phyloP scores from a whole-genome alignment of 2,329 filamentous ascomycete species.

The Microcera coccophila region DNA sequence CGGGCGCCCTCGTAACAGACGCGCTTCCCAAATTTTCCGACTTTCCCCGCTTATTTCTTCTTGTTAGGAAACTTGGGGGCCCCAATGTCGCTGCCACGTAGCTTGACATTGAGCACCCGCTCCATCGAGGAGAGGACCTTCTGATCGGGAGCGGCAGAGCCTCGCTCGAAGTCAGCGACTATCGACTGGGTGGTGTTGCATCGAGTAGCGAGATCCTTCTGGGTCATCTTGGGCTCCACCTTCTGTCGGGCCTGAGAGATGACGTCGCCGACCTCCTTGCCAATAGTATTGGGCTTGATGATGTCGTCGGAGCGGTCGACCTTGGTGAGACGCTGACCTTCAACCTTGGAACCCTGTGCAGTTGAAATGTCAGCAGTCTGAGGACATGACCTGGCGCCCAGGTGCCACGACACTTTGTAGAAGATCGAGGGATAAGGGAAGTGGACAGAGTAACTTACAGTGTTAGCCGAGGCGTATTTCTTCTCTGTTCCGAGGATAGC shows the following conservation, averaged over 20 bases:
- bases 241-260: constrained; percentile 76
- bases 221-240: constrained; percentile 91
- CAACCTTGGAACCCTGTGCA: constrained; percentile 36
- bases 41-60: constrained; percentile 39
- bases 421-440: too few species aligned
- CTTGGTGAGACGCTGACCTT: constrained; percentile 95
- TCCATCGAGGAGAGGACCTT: constrained; percentile 76
- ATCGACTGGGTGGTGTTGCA: constrained; percentile 81
- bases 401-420: not conserved
- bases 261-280: constrained; percentile 72
- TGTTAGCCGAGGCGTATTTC: constrained; percentile 76
- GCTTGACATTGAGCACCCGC: constrained; percentile 80
- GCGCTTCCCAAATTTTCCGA: constrained; percentile 3
- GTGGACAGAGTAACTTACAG: constrained; percentile 32
- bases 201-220: constrained; percentile 81
- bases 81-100: constrained; percentile 82
- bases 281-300: constrained; percentile 92
- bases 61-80: constrained; percentile 78
- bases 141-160: constrained; percentile 74
- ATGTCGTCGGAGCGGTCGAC: constrained; percentile 97
- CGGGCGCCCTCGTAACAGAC: constrained; percentile 21
- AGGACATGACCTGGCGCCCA: constrained; percentile 5
- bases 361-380: too few species aligned
- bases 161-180: constrained; percentile 82
- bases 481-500: constrained; percentile 81